Evolutionary conservation across 1,139 yeast genomes (phyloP).

Genomic region (Nakaseomyces kungkrabaensis): DNA sequence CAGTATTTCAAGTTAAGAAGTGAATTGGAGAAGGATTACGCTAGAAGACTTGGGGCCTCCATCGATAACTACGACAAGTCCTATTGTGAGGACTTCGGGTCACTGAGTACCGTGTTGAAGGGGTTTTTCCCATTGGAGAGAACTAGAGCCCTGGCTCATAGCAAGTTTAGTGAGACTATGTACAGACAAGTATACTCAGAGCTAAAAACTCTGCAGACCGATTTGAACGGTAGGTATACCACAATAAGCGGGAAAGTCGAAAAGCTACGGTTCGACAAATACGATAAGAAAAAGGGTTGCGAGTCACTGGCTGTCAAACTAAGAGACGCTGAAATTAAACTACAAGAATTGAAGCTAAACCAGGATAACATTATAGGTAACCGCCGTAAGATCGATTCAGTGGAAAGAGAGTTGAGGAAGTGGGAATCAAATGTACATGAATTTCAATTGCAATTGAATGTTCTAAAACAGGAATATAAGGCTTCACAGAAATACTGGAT

Average conservation of each 20-base stretch:
- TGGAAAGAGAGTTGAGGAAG: slow-evolving; percentile 52
- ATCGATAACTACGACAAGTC: slow-evolving; percentile 19
- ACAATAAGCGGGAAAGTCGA: slow-evolving; percentile 80
- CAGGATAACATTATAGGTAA: slow-evolving; percentile 71
- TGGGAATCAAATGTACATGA: slow-evolving; percentile 41
- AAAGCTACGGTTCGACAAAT: slow-evolving; percentile 27
- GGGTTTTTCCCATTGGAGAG: slow-evolving; percentile 16
- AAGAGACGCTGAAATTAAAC: slow-evolving; percentile 18
- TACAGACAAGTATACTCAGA: slow-evolving; percentile 21
- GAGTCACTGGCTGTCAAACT: slow-evolving; percentile 21
- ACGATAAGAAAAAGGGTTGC: slow-evolving; percentile 24
- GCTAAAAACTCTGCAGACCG: slow-evolving; percentile 17
- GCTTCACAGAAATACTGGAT: slow-evolving; percentile 58
- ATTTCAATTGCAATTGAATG: slow-evolving; percentile 41
- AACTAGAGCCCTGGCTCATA: slow-evolving; percentile 22
- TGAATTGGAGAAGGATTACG: slow-evolving; percentile 27
- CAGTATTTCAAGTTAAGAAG: slow-evolving; percentile 23
- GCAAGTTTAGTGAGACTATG: slow-evolving; percentile 25
- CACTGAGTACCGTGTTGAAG: slow-evolving; percentile 13
- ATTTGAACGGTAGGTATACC: slow-evolving; percentile 36
- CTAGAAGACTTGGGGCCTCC: slow-evolving; percentile 27
- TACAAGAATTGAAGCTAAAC: slow-evolving; percentile 25
- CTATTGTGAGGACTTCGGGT: slow-evolving; percentile 19
- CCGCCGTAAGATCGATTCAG: slow-evolving; percentile 53
- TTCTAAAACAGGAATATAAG: slow-evolving; percentile 48